Base-by-base conservation (phyloP, 495 filamentous ascomycete genomes). In the Chaetomium cochliodes region DNA sequence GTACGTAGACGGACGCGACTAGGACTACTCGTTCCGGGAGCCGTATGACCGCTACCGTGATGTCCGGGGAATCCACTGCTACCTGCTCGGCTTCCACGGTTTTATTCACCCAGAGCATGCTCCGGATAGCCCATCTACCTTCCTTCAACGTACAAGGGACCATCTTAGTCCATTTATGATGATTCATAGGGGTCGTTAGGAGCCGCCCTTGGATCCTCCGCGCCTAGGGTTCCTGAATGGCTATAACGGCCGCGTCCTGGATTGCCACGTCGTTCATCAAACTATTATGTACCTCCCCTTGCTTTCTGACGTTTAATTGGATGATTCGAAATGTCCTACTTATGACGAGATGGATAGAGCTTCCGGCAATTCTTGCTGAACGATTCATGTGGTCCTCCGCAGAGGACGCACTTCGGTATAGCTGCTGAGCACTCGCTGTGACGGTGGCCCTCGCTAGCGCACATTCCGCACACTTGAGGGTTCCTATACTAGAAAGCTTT, bases 1-100 rank as follows among this genome's bases (percentile, higher is more conserved):
- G 22, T 56, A 65, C 57, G 50, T 65, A 65, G 25, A 65, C 64
- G 3, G 62, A 64, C 37, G 56, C 52, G 25, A 64, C 51, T 26
- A 64, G 30, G 16, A 64, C 39, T 39, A 11, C 11, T 52, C 52
- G 52, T 20, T 22, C 51, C n/a, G 49, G 60, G 51, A 63, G 60
- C n/a, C 60, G 23, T 23, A 57, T 18, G 33, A 42, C 25, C 1
- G 54, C 54, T 57, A 11, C 54, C 13, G 37, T 57, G n/a, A 57
- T 42, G 37, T 57, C 54, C 11, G 37, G 33, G 3, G 54, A 57
- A 16, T n/a, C n/a, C 25, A 57, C 25, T 2, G 54, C n/a, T 25
- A 57, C 20, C 18, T 57, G 54, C 25, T 57, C 54, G 3, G 54
- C 54, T 33, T 41, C 54, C 33, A 57, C 33, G 13, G 42, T 33